These are phyloP conservation scores for Neonectria ditissima DNA, from an alignment of 2,329 filamentous ascomycete species.

Conservation along the genomic window DNA sequence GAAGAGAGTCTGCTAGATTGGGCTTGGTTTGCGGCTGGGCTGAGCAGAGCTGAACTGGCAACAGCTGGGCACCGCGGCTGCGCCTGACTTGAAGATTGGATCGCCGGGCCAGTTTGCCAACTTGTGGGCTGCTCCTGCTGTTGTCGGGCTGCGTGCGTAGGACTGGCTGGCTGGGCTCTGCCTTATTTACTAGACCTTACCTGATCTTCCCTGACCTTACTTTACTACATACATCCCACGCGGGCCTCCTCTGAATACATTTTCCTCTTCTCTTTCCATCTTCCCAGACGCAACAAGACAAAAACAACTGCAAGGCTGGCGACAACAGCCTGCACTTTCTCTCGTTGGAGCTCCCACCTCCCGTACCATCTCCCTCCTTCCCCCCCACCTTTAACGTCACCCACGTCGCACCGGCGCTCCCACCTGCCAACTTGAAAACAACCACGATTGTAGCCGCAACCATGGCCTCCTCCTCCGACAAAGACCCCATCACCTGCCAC, in stretches of 20 bases:
- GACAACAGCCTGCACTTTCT: not conserved
- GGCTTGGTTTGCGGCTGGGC: slow-evolving; percentile 5
- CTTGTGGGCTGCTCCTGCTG: not conserved
- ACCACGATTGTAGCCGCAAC: not conserved
- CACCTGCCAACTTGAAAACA: slow-evolving; percentile 16
- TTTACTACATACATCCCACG: slow-evolving; percentile 18
- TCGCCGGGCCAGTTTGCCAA: not conserved
- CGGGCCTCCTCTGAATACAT: not conserved
- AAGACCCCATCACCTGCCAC: slow-evolving; percentile 85
- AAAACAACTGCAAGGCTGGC: not conserved
- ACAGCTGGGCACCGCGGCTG: slow-evolving; percentile 12
- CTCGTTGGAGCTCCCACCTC: slow-evolving; percentile 4
- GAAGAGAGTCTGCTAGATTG: not conserved
- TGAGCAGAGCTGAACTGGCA: slow-evolving; percentile 13
- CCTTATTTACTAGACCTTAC: not conserved
- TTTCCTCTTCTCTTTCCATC: not conserved
- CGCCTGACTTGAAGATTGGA: slow-evolving; percentile 4
- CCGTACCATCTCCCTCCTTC: not conserved
- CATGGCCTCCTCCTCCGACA: slow-evolving; percentile 48
- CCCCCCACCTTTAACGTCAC: slow-evolving; percentile 35
- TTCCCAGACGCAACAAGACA: not conserved
- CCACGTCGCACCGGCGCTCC: slow-evolving; percentile 23
- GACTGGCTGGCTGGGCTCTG: slow-evolving; percentile 3
- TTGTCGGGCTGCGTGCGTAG: not conserved
- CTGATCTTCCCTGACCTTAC: not conserved